Evolutionary conservation across 2,329 filamentous ascomycete genomes (phyloP).

Genomic region (Xylaria sp.): DNA sequence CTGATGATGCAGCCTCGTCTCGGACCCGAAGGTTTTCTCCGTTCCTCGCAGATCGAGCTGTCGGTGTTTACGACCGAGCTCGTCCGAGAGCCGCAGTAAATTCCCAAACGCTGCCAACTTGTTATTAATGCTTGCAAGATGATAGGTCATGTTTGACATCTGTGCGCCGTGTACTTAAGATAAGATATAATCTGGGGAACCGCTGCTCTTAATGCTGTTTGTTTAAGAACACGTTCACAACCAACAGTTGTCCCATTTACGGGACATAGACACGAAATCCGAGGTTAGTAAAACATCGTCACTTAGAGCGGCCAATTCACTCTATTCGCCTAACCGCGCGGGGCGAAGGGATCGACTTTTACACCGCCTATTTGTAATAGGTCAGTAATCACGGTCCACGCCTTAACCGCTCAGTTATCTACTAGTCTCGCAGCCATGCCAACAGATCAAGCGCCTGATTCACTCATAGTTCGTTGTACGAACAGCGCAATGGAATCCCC

Average conservation of each 20-base stretch:
- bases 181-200: not conserved
- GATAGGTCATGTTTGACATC: not conserved
- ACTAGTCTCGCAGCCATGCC: slow-evolving; percentile 3
- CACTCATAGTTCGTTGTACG: not conserved
- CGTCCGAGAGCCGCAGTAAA: slow-evolving; percentile 22
- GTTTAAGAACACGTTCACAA: not conserved
- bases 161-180: not conserved
- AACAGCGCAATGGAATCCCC: slow-evolving; percentile 17
- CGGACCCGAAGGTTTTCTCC: slow-evolving; percentile 30
- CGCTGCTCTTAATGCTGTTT: not conserved
- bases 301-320: too few relatives aligned
- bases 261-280: not conserved
- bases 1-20: not conserved
- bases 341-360: not conserved
- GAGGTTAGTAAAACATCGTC: not conserved
- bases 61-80: slow-evolving; percentile 36
- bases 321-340: not conserved
- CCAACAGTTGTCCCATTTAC: not conserved
- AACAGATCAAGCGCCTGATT: slow-evolving; percentile 1
- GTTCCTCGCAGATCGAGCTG: not conserved
- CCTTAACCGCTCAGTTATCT: slow-evolving; percentile 7
- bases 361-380: slow-evolving; percentile 26
- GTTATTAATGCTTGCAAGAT: not conserved
- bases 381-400: slow-evolving; percentile 26
- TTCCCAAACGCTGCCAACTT: not conserved